Percentiles rank a stretch among this genome's conserved stretches.
These are phyloP conservation scores for Cucumis melo DNA, from an alignment of 306 rosid species.

Conservation along the genomic window DNA sequence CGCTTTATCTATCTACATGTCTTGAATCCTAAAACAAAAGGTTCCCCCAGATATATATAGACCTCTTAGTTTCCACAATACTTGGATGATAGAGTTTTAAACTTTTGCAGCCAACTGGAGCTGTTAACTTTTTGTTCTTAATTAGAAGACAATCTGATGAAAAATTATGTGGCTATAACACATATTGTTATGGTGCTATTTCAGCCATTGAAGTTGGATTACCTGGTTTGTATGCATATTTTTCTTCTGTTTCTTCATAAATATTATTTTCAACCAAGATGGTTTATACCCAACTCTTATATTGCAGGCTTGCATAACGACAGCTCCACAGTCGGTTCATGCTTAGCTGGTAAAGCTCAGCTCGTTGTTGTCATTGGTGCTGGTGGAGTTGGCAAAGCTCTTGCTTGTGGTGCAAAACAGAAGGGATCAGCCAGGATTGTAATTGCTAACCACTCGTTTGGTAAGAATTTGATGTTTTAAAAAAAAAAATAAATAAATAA, in stretches of 20 bases:
- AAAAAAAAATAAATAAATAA: too few relatives aligned
- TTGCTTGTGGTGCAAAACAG: conserved; percentile 90
- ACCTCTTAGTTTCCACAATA: not conserved
- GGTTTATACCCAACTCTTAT: conserved; percentile 3
- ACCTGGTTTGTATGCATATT: conserved; percentile 28
- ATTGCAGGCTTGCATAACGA: conserved; percentile 26
- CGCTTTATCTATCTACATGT: not conserved
- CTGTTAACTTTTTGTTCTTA: conserved; percentile 66
- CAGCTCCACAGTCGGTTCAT: conserved; percentile 32
- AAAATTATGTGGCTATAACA: conserved; percentile 72
- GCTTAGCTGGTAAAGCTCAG: conserved; percentile 84
- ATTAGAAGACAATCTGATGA: conserved; percentile 74
- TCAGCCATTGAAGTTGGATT: conserved; percentile 81
- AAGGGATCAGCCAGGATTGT: conserved; percentile 87
- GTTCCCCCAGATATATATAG: not conserved
- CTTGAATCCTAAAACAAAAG: not conserved
- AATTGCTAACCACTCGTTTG: conserved; percentile 87
- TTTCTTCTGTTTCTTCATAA: not conserved
- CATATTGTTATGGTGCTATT: conserved; percentile 80
- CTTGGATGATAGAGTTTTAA: not conserved
- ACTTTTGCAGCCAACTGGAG: conserved; percentile 66
- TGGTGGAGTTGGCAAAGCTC: conserved; percentile 94
- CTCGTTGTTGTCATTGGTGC: conserved; percentile 86
- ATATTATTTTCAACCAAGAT: not conserved
- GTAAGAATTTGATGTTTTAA: conserved; percentile 16